Base-by-base conservation (phyloP, 345 rosid species). In the Triadica sebifera region DNA sequence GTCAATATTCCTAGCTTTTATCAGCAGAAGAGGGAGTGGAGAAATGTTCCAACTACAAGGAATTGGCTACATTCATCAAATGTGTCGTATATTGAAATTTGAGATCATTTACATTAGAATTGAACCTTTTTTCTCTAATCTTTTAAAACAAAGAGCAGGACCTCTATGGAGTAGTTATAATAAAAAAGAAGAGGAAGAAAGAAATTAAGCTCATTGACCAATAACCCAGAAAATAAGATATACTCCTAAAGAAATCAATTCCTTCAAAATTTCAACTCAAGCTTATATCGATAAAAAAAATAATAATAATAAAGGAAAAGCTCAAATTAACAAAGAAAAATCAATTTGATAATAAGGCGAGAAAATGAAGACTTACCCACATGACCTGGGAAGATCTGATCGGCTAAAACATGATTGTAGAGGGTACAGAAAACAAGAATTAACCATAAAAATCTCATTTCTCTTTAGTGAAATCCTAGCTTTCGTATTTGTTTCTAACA, bases 381-480 rank as follows among this genome's bases (percentile, higher is more conserved):
- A 57, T 86, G 92, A 87, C 90, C 80, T 38, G 87, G 81, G 66
- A 87, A 86, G 88, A 93, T 82, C 85, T 84, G 93, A 74, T 90
- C 90, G 38, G 91, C 82, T 45, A 67, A 77, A 24, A 82, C 94
- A 61, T 55, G 38, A 69, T 55, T 74, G 77, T 74, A 69, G 6
- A 87, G 61, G 65, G 71, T 53, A 20, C 60, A 65, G 10, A 76
- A n/a, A 50, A 83, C 22, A 6, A 87, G 61, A 17, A 83, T 39
- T 3, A 83, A n/a, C 74, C 49, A 75, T 24, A 76, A 61, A 58
- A 74, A 50, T 69, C 25, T 17, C 85, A 80, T 69, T 62, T 65
- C 76, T 74, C 7, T 8, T 41, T 50, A 29, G 12, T 22, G 9
- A 0, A 41, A 1, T 6, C n/a, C 2, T n/a, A 12, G 6, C 20